Conservation (phyloP, 2,329 filamentous ascomycete species). For the Colletotrichum gigasporum region DNA sequence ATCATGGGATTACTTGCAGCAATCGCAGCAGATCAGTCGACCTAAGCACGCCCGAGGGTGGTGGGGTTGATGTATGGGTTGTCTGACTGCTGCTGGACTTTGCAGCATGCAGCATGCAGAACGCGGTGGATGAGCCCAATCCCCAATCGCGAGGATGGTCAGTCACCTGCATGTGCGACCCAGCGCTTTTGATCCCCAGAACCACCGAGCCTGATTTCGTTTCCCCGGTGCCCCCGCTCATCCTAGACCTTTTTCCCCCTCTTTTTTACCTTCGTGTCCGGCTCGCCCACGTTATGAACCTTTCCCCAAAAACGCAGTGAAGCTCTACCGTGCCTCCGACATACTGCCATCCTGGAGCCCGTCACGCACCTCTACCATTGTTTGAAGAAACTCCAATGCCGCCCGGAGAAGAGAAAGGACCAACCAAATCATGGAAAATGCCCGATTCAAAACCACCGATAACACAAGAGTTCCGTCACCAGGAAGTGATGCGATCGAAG, state of each 20-base stretch:
- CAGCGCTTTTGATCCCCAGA: not conserved
- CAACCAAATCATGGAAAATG: not conserved
- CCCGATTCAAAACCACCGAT: not conserved
- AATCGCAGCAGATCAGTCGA: not conserved
- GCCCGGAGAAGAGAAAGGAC: too few species aligned
- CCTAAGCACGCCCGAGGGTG: not conserved
- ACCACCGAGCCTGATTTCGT: not conserved
- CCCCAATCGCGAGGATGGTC: not conserved
- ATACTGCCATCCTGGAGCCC: not conserved
- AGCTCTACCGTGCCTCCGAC: not conserved
- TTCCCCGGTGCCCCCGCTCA: not conserved
- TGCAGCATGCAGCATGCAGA: constrained; percentile 17
- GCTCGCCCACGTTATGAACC: not conserved
- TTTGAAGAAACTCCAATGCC: too few species aligned
- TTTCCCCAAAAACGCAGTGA: constrained; percentile 2
- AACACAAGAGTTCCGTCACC: not conserved
- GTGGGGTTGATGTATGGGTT: constrained; percentile 17
- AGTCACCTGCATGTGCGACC: not conserved
- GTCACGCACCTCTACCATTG: not conserved
- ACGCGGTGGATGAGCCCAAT: too few species aligned
- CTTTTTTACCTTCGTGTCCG: not conserved
- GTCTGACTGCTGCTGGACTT: not conserved
- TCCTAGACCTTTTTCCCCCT: not conserved
- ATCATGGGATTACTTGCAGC: not conserved
- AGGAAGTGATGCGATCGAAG: not conserved